These are phyloP conservation scores for Seminavis robusta DNA, from an alignment of 108 stramenopile genomes.

Conservation along the genomic window DNA sequence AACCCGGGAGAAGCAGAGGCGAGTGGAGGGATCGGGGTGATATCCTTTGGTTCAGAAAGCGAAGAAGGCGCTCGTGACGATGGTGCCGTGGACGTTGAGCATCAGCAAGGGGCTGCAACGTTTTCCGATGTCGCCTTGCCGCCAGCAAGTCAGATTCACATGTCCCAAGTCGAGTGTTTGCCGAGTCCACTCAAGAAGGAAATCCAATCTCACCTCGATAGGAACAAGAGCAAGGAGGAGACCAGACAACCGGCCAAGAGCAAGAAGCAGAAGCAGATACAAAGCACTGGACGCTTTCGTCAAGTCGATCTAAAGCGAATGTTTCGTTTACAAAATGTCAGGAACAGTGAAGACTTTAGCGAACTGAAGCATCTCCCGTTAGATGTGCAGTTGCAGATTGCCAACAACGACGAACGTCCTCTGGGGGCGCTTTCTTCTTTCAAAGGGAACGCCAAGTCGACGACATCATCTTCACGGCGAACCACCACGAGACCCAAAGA, in stretches of 20 bases:
- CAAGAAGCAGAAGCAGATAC: neutral
- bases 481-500: neutral
- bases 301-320: constrained; percentile 68
- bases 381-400: constrained; percentile 71
- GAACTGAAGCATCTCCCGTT: constrained; percentile 61
- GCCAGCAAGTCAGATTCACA: constrained; percentile 43
- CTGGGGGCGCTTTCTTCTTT: constrained; percentile 25
- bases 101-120: neutral
- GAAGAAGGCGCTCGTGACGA: neutral
- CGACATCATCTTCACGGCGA: constrained; percentile 6
- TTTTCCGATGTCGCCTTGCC: constrained; percentile 25
- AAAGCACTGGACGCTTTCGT: constrained; percentile 6
- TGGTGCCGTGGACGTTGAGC: neutral
- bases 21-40: neutral
- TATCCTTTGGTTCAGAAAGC: neutral
- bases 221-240: neutral
- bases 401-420: constrained; percentile 38
- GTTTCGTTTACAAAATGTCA: constrained; percentile 64
- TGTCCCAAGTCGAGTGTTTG: constrained; percentile 40
- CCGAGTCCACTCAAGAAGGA: constrained; percentile 28
- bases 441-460: too few species aligned
- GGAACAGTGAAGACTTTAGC: constrained; percentile 55
- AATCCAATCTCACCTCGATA: constrained; percentile 12
- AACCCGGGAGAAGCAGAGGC: neutral
- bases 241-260: constrained; percentile 2